These are phyloP conservation scores for California macrophylla DNA, from an alignment of 441 rosid species.

Conservation along the genomic window DNA sequence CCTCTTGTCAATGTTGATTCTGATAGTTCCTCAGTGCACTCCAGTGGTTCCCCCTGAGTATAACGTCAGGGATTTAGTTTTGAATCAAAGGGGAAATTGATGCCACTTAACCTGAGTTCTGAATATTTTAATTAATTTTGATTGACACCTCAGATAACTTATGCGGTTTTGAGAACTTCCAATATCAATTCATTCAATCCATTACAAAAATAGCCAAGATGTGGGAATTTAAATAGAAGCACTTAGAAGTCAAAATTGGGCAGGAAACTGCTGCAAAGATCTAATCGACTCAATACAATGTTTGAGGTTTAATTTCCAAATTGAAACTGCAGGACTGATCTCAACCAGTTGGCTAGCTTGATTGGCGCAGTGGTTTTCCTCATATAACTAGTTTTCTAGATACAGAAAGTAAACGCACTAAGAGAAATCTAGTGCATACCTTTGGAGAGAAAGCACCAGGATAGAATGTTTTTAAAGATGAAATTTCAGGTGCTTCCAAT, in stretches of 20 bases:
- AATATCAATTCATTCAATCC: no score
- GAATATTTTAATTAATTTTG: not conserved
- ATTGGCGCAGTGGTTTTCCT: not conserved
- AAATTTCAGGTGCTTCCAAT: constrained; percentile 22
- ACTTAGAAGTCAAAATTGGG: not conserved
- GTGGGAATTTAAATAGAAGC: no score
- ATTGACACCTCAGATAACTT: not conserved
- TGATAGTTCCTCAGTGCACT: constrained; percentile 23
- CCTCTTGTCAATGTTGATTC: constrained; percentile 19
- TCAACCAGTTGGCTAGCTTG: not conserved
- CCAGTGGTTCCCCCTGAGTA: constrained; percentile 24
- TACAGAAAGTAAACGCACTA: not conserved
- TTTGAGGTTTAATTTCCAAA: not conserved
- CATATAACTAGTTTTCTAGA: not conserved
- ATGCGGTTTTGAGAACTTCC: no score
- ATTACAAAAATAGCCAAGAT: no score
- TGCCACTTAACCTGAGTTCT: not conserved
- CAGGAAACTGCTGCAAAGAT: not conserved
- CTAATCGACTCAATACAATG: not conserved
- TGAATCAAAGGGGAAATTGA: not conserved
- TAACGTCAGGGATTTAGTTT: constrained; percentile 4
- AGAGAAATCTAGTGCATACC: constrained; percentile 19
- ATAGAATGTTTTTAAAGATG: constrained; percentile 18
- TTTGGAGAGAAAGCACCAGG: constrained; percentile 15
- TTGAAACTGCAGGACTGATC: not conserved